Percentiles rank a stretch among this genome's conserved stretches.
Conservation (phyloP, 1,284 basidiomycete genomes). For the Cryptococcus jaspeensis region DNA sequence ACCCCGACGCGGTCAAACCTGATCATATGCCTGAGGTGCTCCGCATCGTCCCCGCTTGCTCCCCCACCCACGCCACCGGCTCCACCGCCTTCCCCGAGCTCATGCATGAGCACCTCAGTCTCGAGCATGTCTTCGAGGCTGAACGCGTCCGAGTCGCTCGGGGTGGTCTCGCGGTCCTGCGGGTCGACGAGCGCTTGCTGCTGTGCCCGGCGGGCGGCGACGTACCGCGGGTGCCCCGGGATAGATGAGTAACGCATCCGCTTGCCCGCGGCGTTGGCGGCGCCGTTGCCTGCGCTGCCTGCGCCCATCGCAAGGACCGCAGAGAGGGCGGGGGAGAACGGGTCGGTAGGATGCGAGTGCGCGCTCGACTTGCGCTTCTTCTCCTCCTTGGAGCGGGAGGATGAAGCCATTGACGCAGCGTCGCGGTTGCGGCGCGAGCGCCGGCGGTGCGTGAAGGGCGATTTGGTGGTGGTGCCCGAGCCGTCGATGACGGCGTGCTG, state of each 20-base stretch:
- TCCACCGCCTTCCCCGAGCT: slow-evolving; percentile 14
- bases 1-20: slow-evolving; percentile 47
- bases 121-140: slow-evolving; percentile 48
- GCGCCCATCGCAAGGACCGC: neutral
- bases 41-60: slow-evolving; percentile 10
- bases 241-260: slow-evolving; percentile 46
- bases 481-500: slow-evolving; percentile 48
- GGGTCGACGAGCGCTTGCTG: slow-evolving; percentile 24
- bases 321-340: slow-evolving; percentile 26
- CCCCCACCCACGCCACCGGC: slow-evolving; percentile 11
- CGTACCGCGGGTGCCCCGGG: slow-evolving; percentile 46
- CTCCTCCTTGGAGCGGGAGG: slow-evolving; percentile 12
- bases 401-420: slow-evolving; percentile 28
- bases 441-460: slow-evolving; percentile 44
- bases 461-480: slow-evolving; percentile 42
- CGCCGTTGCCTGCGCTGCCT: neutral
- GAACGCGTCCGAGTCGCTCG: slow-evolving; percentile 29
- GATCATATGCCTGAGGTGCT: slow-evolving; percentile 35
- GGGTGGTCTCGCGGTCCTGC: slow-evolving; percentile 33
- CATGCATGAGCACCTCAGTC: slow-evolving; percentile 31
- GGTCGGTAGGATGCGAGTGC: slow-evolving; percentile 13
- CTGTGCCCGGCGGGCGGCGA: slow-evolving; percentile 35
- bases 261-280: slow-evolving; percentile 21
- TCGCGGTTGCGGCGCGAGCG: slow-evolving; percentile 25
- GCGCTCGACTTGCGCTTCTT: slow-evolving; percentile 30